Evolutionary conservation across 2,329 filamentous ascomycete genomes (phyloP), one percentile per base, ranked within the genome.

Genomic region (Thielaviopsis populi): DNA sequence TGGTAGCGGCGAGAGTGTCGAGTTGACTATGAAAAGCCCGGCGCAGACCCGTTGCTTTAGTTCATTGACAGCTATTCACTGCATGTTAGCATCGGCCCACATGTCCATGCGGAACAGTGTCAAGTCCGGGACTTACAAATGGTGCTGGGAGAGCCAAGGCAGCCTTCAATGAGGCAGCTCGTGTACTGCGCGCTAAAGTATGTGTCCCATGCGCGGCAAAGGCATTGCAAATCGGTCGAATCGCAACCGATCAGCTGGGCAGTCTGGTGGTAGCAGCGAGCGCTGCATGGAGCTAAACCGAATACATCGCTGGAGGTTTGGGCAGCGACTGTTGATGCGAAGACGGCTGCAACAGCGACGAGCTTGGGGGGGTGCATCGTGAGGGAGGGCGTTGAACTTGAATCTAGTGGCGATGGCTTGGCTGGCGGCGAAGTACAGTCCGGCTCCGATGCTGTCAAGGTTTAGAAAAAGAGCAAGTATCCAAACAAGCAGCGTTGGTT

Each of bases 101-200:
- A n/a, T 37, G 15, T 30, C n/a, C 5, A 37, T 6, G 7, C 4
- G 8, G 33, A 37, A 8, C 8, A 10, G 33, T 8, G 8, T 37
- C 10, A 8, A n/a, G 1, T 11, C 4, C 19, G 41, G 43, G 37
- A 61, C 62, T 59, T 54, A 66, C 65, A 62, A 15, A 66, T 41
- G 24, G 43, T 33, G 37, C 33, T 50, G 15, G 27, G 37, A 13
- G 56, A 53, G 24, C 63, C 63, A 10, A 61, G 33, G 33, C 67
- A 68, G 27, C 64, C 62, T 59, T 68, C 66, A 50, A 67, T 65
- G 42, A 67, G 42, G 48, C 66, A 68, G n/a, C 42, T 65, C n/a
- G 56, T 61, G 40, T 65, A 64, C 41, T 68, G 62, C 2, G 66
- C 60, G 15, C 43, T 59, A 43, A 68, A 68, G 2, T 33, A 42